These are phyloP conservation scores for Pyrenochaeta sp. DNA, from an alignment of 2,329 filamentous ascomycete genomes.

Conservation along the genomic window DNA sequence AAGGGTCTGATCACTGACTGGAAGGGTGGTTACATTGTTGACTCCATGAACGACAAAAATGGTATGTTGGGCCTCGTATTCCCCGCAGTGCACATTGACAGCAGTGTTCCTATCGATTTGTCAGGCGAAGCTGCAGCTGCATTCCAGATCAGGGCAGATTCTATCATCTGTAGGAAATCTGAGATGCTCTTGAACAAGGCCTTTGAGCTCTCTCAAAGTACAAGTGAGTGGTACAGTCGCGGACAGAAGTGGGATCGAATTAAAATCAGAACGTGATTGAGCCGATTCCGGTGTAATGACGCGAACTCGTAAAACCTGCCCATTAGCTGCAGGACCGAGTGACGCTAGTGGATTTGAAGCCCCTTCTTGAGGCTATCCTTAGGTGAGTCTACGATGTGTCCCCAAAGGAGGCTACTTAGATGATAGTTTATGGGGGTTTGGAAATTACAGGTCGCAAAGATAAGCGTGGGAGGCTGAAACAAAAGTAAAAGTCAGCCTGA, in stretches of 20 bases:
- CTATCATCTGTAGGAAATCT: constrained; percentile 11
- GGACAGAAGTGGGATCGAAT: constrained; percentile 16
- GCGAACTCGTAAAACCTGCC: constrained; percentile 22
- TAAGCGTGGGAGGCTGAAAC: too few relatives aligned
- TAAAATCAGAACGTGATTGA: constrained; percentile 15
- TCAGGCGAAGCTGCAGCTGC: constrained; percentile 39
- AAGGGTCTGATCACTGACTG: constrained; percentile 10
- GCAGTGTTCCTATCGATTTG: constrained; percentile 24
- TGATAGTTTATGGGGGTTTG: neutral
- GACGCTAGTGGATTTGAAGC: too few relatives aligned
- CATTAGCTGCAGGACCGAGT: neutral
- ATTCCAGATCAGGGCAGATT: constrained; percentile 21
- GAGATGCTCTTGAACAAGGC: constrained; percentile 30
- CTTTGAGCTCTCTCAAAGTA: constrained; percentile 29
- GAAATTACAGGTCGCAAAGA: too few relatives aligned
- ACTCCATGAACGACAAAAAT: constrained; percentile 32
- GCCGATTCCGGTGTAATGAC: constrained; percentile 38
- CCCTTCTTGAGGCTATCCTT: too few relatives aligned
- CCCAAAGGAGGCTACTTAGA: too few relatives aligned
- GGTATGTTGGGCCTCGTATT: too few relatives aligned
- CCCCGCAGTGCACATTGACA: constrained; percentile 3
- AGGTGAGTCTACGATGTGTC: too few relatives aligned
- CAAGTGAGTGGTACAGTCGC: constrained; percentile 14
- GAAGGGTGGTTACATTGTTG: constrained; percentile 21
- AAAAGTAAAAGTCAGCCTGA: too few relatives aligned